Conservation (phyloP, 2,329 filamentous ascomycete species). For the Neurospora crassa region DNA sequence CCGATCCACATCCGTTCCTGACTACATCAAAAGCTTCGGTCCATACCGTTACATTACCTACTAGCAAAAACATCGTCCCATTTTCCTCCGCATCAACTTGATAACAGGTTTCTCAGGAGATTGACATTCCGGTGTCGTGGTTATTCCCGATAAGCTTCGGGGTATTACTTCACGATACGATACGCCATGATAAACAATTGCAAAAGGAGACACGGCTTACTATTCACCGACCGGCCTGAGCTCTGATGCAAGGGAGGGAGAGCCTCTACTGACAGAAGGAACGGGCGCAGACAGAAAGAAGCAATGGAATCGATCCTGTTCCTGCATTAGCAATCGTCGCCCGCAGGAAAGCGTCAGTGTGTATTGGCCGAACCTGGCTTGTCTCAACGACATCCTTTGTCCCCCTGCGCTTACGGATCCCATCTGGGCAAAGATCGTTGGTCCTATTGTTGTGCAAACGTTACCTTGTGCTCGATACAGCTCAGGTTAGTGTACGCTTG, state of each 20-base stretch:
- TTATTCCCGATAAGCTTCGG: background rate
- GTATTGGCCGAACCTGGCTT: background rate
- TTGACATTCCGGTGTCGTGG: background rate
- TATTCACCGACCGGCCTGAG: background rate
- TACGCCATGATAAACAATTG: background rate
- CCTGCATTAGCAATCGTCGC: background rate
- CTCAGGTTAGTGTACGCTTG: background rate
- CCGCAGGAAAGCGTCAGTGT: background rate
- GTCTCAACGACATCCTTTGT: background rate
- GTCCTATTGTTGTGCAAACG: background rate
- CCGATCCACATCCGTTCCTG: background rate
- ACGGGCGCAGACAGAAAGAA: background rate
- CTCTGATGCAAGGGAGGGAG: background rate
- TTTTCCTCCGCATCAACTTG: background rate
- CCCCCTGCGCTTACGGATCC: background rate
- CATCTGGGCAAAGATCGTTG: background rate
- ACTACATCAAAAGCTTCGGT: background rate
- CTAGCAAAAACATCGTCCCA: background rate
- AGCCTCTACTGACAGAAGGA: background rate
- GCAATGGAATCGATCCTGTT: background rate
- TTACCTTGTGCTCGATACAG: background rate
- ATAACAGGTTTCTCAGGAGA: background rate
- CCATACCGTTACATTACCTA: background rate
- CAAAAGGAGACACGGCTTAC: background rate
- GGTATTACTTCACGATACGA: background rate